Percentiles rank a stretch among this genome's conserved stretches.
phyloP scores from a whole-genome alignment of 2,329 filamentous ascomycete species.

The Apiospora phragmitis region DNA sequence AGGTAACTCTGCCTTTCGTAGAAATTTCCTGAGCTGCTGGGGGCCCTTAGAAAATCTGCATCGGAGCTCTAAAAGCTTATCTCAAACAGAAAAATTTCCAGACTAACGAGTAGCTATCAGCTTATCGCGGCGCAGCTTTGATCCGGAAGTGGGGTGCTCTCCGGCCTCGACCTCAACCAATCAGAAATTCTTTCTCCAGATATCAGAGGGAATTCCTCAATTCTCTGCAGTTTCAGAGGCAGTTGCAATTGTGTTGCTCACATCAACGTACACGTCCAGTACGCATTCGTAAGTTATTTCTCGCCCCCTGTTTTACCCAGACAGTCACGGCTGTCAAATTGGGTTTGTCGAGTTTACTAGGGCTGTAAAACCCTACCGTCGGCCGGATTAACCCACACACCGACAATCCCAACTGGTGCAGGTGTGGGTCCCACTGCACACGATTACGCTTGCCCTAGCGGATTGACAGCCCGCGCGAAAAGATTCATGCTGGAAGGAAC shows the following conservation, averaged over 20 bases:
- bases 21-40: constrained; percentile 9
- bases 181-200: neutral
- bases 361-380: constrained; percentile 9
- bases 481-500: constrained; percentile 10
- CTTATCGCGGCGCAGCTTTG: constrained; percentile 8
- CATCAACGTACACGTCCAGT: neutral
- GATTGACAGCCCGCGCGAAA: constrained; percentile 12
- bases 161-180: neutral
- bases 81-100: constrained; percentile 10
- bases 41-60: constrained; percentile 5
- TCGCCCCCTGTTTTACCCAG: neutral
- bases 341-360: constrained; percentile 6
- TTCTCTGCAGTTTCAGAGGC: neutral
- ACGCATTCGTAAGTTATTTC: neutral
- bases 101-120: neutral
- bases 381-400: constrained; percentile 3
- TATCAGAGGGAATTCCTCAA: neutral
- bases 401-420: constrained; percentile 11
- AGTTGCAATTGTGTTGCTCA: constrained; percentile 1
- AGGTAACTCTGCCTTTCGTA: constrained; percentile 6
- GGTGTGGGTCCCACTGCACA: constrained; percentile 12
- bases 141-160: constrained; percentile 1
- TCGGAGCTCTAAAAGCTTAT: constrained; percentile 11
- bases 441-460: constrained; percentile 13
- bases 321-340: neutral